Percentiles rank a stretch among this genome's conserved stretches.
Conservation (phyloP, 257 asterid genomes). For the Plantago major region DNA sequence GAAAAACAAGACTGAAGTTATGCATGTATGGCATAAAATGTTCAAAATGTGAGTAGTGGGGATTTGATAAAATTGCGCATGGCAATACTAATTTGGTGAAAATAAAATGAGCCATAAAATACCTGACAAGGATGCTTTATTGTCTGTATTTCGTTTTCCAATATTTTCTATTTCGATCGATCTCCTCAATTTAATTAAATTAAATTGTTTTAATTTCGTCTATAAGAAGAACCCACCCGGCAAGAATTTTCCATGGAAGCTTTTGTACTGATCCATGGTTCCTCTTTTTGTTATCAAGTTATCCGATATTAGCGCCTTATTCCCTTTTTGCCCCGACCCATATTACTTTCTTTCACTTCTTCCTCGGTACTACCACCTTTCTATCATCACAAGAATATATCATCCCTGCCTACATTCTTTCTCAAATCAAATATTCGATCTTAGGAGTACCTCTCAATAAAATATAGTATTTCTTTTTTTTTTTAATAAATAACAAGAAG, state of each 20-base stretch:
- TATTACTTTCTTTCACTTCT: slow-evolving; percentile 26
- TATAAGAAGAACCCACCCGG: slow-evolving; percentile 44
- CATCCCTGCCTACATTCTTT: too few species aligned
- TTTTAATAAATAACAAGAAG: too few species aligned
- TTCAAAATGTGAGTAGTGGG: slow-evolving; percentile 9
- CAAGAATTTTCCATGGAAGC: slow-evolving; percentile 61
- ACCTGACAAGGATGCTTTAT: slow-evolving; percentile 62
- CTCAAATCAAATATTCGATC: too few species aligned
- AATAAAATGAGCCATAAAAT: slow-evolving; percentile 19
- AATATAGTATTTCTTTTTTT: too few species aligned
- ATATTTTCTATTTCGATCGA: slow-evolving; percentile 12
- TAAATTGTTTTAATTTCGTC: too few species aligned
- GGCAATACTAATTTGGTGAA: slow-evolving; percentile 22
- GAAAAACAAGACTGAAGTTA: too few species aligned
- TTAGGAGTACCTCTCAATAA: too few species aligned
- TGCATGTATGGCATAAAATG: slow-evolving; percentile 11
- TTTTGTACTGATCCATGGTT: slow-evolving; percentile 56
- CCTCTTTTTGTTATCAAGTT: slow-evolving; percentile 62
- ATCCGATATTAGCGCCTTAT: slow-evolving; percentile 42
- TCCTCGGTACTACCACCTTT: slow-evolving; percentile 39
- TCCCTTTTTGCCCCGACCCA: slow-evolving; percentile 22
- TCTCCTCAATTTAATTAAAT: slow-evolving; percentile 4
- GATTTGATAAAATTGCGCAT: slow-evolving; percentile 18
- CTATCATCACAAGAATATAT: too few species aligned
- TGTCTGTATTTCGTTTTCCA: slow-evolving; percentile 34